Conservation (phyloP, 2,329 filamentous ascomycete species). For the Fusarium falciforme region DNA sequence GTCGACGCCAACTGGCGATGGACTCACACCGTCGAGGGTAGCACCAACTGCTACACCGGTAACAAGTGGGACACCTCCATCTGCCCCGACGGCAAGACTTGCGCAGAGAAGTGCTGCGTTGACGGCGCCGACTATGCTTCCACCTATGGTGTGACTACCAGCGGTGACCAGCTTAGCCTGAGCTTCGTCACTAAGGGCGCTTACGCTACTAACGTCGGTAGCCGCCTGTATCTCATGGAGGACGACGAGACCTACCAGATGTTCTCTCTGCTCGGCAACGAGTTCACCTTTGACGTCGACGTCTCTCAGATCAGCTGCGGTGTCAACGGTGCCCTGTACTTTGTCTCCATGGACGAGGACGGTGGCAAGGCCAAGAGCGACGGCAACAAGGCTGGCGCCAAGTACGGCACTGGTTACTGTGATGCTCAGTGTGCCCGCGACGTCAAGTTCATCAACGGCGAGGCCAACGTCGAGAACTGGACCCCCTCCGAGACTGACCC, state of each 20-base stretch:
- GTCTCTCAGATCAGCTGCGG: slow-evolving; percentile 75
- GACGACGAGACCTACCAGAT: slow-evolving; percentile 70
- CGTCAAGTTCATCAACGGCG: slow-evolving; percentile 67
- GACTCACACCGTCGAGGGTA: slow-evolving; percentile 60
- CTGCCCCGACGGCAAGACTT: slow-evolving; percentile 54
- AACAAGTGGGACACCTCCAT: slow-evolving; percentile 58
- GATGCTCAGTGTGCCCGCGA: slow-evolving; percentile 63
- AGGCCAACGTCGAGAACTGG: slow-evolving; percentile 65
- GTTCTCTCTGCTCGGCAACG: slow-evolving; percentile 72
- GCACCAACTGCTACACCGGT: slow-evolving; percentile 67
- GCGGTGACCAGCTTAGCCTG: slow-evolving; percentile 61
- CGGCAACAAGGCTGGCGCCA: slow-evolving; percentile 64
- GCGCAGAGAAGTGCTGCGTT: slow-evolving; percentile 61
- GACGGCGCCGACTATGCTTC: slow-evolving; percentile 63
- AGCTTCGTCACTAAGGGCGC: slow-evolving; percentile 65
- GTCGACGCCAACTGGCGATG: slow-evolving; percentile 72
- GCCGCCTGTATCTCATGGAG: slow-evolving; percentile 73
- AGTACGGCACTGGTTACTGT: slow-evolving; percentile 68
- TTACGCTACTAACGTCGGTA: slow-evolving; percentile 59
- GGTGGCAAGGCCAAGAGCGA: slow-evolving; percentile 63
- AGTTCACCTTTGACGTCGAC: slow-evolving; percentile 79
- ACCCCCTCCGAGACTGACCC: slow-evolving; percentile 61
- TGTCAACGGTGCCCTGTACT: slow-evolving; percentile 77
- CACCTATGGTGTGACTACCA: slow-evolving; percentile 65
- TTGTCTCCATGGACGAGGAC: slow-evolving; percentile 69